Conservation (phyloP, 805 yeast genomes). For the Metschnikowia borealis region DNA sequence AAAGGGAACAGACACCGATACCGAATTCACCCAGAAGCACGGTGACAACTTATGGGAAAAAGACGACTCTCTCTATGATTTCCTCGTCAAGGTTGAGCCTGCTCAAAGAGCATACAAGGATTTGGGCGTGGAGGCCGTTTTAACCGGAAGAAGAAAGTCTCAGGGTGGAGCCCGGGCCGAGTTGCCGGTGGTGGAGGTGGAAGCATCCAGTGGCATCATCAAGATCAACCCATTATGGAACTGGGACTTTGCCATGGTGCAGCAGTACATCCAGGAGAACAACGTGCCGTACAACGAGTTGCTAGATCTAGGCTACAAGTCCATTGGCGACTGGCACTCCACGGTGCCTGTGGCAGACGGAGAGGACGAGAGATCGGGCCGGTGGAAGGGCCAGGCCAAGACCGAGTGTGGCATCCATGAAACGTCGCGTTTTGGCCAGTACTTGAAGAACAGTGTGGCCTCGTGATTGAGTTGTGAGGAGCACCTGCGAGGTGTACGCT, state of each 20-base stretch:
- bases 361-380: slow-evolving; percentile 94
- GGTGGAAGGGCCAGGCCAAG: slow-evolving; percentile 91
- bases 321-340: slow-evolving; percentile 94
- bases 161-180: slow-evolving; percentile 83
- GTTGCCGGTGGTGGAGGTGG: slow-evolving; percentile 73
- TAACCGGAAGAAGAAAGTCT: slow-evolving; percentile 85
- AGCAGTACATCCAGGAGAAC: slow-evolving; percentile 61
- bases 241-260: slow-evolving; percentile 76
- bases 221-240: slow-evolving; percentile 86
- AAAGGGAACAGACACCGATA: slow-evolving; percentile 46
- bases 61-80: slow-evolving; percentile 80
- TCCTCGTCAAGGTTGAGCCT: slow-evolving; percentile 88
- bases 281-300: slow-evolving; percentile 83
- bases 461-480: neutral
- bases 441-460: slow-evolving; percentile 26
- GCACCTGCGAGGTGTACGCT: no score
- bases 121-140: slow-evolving; percentile 72
- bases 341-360: slow-evolving; percentile 86
- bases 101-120: slow-evolving; percentile 77
- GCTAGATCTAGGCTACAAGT: slow-evolving; percentile 80
- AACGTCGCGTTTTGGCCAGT: slow-evolving; percentile 68
- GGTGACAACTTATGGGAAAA: slow-evolving; percentile 83
- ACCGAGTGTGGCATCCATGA: slow-evolving; percentile 96
- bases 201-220: slow-evolving; percentile 61
- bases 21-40: slow-evolving; percentile 60